Conservation (phyloP, 805 yeast species). For the Yarrowia yakushimensis region DNA sequence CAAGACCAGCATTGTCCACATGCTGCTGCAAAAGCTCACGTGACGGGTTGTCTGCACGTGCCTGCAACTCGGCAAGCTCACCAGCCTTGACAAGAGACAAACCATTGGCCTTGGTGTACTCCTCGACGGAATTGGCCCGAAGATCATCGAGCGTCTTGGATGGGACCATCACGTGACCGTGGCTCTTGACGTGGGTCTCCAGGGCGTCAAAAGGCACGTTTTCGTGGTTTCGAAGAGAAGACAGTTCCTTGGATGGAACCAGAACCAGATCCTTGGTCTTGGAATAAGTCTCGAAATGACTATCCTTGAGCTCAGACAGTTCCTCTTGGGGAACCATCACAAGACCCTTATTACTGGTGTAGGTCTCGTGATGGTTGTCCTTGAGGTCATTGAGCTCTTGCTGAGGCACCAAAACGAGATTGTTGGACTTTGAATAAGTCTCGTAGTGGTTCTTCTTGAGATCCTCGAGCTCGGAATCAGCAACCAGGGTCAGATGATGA, state of each 20-base stretch:
- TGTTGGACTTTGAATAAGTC: not conserved
- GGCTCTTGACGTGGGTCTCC: conserved; percentile 35
- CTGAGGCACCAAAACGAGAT: conserved; percentile 23
- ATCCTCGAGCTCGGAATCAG: not conserved
- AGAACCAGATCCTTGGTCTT: not conserved
- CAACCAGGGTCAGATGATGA: not conserved
- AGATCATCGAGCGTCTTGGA: not conserved
- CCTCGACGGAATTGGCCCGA: conserved; percentile 17
- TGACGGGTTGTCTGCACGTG: conserved; percentile 7
- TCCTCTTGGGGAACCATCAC: conserved; percentile 29
- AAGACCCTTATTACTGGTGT: conserved; percentile 28
- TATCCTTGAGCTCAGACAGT: conserved; percentile 28
- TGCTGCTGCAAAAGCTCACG: not conserved
- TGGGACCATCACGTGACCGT: conserved; percentile 36
- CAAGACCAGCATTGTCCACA: not conserved
- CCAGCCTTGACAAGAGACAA: conserved; percentile 28
- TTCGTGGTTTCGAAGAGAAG: not conserved
- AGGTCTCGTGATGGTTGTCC: conserved; percentile 13
- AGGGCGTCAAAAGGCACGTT: conserved; percentile 27
- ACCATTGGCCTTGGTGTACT: conserved; percentile 8
- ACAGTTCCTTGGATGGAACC: conserved; percentile 29
- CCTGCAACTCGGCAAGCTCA: conserved; percentile 29
- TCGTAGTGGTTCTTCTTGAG: not conserved
- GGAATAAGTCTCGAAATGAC: not conserved
- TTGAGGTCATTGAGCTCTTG: conserved; percentile 30